Conservation (phyloP, 2,329 filamentous ascomycete genomes). For the Penicillium freii region DNA sequence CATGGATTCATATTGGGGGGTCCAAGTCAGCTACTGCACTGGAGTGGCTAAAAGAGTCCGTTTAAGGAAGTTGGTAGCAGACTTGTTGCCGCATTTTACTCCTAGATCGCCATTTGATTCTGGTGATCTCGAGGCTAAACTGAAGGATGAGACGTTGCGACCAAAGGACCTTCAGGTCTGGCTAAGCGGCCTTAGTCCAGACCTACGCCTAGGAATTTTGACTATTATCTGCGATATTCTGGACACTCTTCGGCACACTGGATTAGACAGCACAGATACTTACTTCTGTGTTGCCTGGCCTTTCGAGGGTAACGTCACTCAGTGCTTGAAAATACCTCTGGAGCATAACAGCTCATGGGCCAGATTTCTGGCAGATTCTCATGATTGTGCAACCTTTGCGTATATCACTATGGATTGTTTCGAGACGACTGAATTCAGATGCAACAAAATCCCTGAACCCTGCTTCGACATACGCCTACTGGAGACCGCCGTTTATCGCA, state of each 20-base stretch:
- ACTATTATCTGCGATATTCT: not conserved
- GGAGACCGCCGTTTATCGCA: not conserved
- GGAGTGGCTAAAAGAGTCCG: not conserved
- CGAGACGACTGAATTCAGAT: not conserved
- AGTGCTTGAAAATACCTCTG: not conserved
- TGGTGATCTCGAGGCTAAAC: not conserved
- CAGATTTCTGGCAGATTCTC: not conserved
- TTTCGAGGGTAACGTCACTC: not conserved
- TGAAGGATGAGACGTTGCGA: not conserved
- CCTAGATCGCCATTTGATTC: not conserved
- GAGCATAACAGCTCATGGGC: not conserved
- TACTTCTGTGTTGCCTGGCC: not conserved
- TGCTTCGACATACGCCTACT: not conserved
- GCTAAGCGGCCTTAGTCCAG: not conserved
- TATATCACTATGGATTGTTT: not conserved
- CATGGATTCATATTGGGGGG: not conserved
- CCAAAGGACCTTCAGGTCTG: not conserved
- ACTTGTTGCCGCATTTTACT: not conserved
- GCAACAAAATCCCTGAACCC: not conserved
- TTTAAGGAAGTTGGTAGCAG: not conserved
- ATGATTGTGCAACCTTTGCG: not conserved
- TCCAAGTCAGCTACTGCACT: not conserved
- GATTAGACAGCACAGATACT: not conserved
- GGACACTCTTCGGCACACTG: not conserved
- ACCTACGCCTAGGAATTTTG: not conserved